Percentiles rank a stretch among this genome's conserved stretches.
Evolutionary conservation across 345 rosid species (phyloP).

Genomic region (Eucalyptus caleyi): DNA sequence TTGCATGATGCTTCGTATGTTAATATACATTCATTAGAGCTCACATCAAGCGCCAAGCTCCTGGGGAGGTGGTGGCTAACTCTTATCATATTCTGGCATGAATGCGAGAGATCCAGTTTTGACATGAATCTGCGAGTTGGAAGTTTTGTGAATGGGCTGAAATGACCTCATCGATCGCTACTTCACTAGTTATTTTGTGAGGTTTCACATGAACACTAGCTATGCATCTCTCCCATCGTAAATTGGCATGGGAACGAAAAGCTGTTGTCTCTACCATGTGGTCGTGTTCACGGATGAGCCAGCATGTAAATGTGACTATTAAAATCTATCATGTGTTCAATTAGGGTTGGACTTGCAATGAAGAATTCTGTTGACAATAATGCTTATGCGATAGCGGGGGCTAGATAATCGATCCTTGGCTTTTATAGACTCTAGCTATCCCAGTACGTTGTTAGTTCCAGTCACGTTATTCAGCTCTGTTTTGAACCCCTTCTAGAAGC

Average conservation of each 20-base stretch:
- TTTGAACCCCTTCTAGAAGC: not conserved
- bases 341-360: not conserved
- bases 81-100: not conserved
- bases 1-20: not conserved
- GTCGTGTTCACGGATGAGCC: not conserved
- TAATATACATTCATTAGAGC: not conserved
- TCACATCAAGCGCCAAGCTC: not conserved
- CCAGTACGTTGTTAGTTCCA: not conserved
- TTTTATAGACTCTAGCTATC: not conserved
- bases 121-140: not conserved
- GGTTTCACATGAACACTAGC: not conserved
- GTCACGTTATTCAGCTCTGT: not conserved
- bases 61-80: not conserved
- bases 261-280: not conserved
- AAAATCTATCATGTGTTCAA: not conserved
- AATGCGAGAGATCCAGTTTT: not conserved
- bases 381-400: not conserved
- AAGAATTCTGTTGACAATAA: not conserved
- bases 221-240: not conserved
- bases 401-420: not conserved
- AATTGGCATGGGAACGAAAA: not conserved
- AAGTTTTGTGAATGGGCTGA: not conserved
- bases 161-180: not conserved
- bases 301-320: not conserved
- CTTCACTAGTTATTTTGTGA: not conserved